These are phyloP conservation scores for Aphanomyces euteiches DNA, from an alignment of 352 stramenopile genomes.

Conservation along the genomic window DNA sequence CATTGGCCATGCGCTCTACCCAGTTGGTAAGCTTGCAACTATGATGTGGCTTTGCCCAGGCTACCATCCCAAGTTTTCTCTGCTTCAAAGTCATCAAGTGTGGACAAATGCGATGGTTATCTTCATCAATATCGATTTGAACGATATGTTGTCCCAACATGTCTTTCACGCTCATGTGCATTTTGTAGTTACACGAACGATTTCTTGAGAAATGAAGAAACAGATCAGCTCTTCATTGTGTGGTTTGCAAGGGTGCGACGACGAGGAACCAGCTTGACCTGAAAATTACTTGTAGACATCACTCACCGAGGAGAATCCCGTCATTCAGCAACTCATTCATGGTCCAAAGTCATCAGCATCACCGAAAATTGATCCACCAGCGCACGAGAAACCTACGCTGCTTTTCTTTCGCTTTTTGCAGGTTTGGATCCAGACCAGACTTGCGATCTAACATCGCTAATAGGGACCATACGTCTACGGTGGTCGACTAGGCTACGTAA, in stretches of 20 bases:
- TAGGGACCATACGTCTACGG: constrained; percentile 22
- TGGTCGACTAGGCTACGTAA: constrained; percentile 6
- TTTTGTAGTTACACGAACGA: constrained; percentile 19
- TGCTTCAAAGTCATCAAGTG: constrained; percentile 17
- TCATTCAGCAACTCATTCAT: constrained; percentile 20
- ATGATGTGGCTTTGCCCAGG: constrained; percentile 22
- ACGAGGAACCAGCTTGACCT: not conserved
- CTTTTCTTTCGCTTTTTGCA: constrained; percentile 26
- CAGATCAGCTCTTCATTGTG: not conserved
- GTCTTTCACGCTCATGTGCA: not conserved
- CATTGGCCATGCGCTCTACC: not conserved
- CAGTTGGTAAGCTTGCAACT: not conserved
- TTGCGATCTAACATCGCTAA: not conserved
- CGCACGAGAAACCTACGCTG: constrained; percentile 10
- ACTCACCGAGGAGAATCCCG: not conserved
- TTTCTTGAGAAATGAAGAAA: not conserved
- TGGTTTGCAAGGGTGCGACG: constrained; percentile 25
- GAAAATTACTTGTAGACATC: constrained; percentile 9
- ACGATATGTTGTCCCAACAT: constrained; percentile 4
- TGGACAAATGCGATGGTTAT: constrained; percentile 16
- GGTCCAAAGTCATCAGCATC: not conserved
- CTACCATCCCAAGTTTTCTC: constrained; percentile 13
- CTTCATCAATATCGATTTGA: constrained; percentile 26
- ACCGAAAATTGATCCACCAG: not conserved
- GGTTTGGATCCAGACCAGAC: not conserved